Evolutionary conservation across 306 rosid genomes (phyloP).

Genomic region (Hippophae gyantsensis): DNA sequence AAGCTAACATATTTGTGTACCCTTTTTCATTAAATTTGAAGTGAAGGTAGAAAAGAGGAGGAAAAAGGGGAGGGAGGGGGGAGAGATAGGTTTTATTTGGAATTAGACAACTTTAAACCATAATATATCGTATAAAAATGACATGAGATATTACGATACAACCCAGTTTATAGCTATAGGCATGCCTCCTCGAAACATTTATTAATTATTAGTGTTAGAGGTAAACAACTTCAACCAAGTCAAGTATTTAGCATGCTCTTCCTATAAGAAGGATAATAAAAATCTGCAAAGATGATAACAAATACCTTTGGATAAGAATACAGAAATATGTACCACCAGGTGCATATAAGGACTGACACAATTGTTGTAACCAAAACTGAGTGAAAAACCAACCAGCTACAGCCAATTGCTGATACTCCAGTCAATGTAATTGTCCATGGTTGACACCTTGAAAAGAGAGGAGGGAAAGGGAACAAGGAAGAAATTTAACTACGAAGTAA

Average conservation of each 20-base stretch:
- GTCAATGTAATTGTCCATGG: slow-evolving; percentile 50
- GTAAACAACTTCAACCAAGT: background rate
- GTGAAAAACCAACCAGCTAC: slow-evolving; percentile 56
- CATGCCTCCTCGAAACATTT: no score
- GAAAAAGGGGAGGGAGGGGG: no score
- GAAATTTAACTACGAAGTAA: background rate
- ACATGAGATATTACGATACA: no score
- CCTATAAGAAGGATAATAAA: background rate
- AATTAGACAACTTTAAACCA: no score
- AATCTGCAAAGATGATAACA: background rate
- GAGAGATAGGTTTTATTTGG: no score
- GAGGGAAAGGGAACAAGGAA: background rate
- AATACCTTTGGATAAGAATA: slow-evolving; percentile 82
- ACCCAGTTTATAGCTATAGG: no score
- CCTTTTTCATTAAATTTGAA: no score
- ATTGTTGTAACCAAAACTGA: slow-evolving; percentile 34
- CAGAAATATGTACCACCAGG: slow-evolving; percentile 87
- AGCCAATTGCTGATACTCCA: slow-evolving; percentile 26
- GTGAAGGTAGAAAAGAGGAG: no score
- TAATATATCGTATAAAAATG: no score
- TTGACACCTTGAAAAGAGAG: slow-evolving; percentile 38
- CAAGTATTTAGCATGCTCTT: background rate
- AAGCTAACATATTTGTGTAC: no score
- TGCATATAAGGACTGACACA: slow-evolving; percentile 29
- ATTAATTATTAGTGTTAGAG: no score